phyloP scores from a whole-genome alignment of 2,329 filamentous ascomycete genomes.

The Penicillium sp. region DNA sequence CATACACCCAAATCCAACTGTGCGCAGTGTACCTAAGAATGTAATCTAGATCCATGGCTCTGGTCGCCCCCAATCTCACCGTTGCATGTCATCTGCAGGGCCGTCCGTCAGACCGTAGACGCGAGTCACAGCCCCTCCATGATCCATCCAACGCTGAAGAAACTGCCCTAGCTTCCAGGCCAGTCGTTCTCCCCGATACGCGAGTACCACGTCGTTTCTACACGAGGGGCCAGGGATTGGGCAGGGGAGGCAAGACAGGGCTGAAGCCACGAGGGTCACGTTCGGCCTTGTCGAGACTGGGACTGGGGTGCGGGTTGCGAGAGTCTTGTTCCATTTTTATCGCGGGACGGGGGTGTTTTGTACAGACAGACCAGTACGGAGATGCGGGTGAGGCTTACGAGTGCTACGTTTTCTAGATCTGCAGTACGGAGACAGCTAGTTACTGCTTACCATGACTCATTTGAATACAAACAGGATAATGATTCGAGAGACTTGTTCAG shows the following conservation, averaged over 20 bases:
- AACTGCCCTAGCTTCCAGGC: background rate
- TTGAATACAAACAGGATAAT: background rate
- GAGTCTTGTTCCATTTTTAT: conserved; percentile 1
- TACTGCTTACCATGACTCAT: background rate
- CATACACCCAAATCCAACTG: background rate
- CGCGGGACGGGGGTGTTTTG: background rate
- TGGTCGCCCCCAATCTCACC: conserved; percentile 4
- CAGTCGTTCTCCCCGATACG: background rate
- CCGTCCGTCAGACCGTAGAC: background rate
- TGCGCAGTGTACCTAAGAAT: background rate
- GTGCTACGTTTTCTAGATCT: background rate
- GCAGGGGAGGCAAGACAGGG: background rate
- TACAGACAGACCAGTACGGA: background rate
- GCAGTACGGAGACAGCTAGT: too few relatives aligned
- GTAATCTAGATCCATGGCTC: background rate
- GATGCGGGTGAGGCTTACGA: background rate
- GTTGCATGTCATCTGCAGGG: conserved; percentile 17
- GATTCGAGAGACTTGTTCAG: background rate
- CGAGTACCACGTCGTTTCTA: background rate
- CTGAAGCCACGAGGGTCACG: background rate
- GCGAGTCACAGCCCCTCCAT: background rate
- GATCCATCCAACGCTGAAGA: background rate
- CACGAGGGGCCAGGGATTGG: conserved; percentile 12
- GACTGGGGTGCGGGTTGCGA: background rate
- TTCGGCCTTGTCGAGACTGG: background rate